Conservation (phyloP, 305 asterid species). For the Solanum hybrid region DNA sequence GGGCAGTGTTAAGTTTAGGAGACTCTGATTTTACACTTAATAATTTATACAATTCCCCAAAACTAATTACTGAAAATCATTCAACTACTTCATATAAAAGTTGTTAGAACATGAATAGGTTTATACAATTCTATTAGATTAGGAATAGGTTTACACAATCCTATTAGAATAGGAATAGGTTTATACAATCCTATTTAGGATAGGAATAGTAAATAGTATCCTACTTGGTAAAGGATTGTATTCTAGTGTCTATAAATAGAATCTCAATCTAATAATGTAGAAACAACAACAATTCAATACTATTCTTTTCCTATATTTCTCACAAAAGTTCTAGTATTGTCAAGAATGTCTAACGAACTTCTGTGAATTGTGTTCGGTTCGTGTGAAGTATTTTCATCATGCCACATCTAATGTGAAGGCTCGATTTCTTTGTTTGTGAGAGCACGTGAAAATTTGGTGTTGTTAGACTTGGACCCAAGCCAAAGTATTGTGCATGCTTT, state of each 20-base stretch:
- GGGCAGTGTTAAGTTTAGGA: neutral
- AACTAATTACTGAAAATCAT: neutral
- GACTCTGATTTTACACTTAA: neutral
- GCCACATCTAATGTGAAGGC: neutral
- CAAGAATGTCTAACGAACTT: neutral
- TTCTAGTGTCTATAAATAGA: too few relatives aligned
- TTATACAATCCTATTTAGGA: too few relatives aligned
- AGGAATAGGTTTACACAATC: too few relatives aligned
- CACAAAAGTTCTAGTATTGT: neutral
- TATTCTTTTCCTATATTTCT: too few relatives aligned
- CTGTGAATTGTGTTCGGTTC: neutral
- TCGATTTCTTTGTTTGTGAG: neutral
- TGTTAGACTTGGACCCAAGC: neutral
- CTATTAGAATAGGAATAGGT: too few relatives aligned
- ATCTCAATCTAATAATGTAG: too few relatives aligned
- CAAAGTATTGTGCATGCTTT: neutral
- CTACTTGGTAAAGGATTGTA: too few relatives aligned
- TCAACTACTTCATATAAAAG: neutral
- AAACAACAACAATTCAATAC: too few relatives aligned
- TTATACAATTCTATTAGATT: too few relatives aligned
- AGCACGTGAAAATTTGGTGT: neutral
- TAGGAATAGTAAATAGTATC: too few relatives aligned
- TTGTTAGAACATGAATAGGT: too few relatives aligned
- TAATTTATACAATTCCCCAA: neutral
- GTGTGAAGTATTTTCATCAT: neutral